Evolutionary conservation across 192 early-diverging fungal genomes (phyloP), one percentile per base, ranked within the genome.

Genomic region (Backusella liffmaniae): DNA sequence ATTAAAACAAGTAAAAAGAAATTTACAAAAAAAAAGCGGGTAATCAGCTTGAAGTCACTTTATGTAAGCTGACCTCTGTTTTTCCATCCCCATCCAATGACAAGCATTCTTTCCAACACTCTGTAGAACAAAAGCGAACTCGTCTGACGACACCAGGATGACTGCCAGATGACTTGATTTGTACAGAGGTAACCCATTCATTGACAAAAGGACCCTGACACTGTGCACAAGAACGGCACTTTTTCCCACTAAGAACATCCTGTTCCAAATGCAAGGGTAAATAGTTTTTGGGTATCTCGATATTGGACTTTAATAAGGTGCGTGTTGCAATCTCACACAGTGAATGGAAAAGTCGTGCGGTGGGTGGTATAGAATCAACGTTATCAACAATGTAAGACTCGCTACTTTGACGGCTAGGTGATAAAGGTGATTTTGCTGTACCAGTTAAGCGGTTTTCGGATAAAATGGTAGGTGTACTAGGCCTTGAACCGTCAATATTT

Each of bases 181-280:
- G 78, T 15, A 88, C 82, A 70, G 84, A 85, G 32, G 82, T 84
- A 6, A 88, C 66, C 86, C 86, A 88, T 76, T 88, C 86, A 26
- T 88, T 88, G 34, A 85, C 83, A 78, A 84, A 88, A 0, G 86
- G 78, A 10, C 29, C 26, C 30, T 70, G 69, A 37, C 82, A 73
- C 73, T 72, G 29, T 71, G 76, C 39, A 67, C 79, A 80, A 7
- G 46, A 30, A 23, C 76, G 67, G 34, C 29, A 36, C 4, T 70
- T 70, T 26, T 62, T 62, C 3, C 56, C 56, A 10, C 51, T 32
- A 9, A 30, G 3, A 5, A 77, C 39, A 7, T 77, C 76, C 29
- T 62, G 23, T 29, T 62, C 76, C 79, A 86, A n/a, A 79, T 78
- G 56, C 69, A 30, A n/a, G 73, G 77, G 41, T 39, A 77, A 46